These are phyloP conservation scores for Rhizopogon rudus DNA, from an alignment of 768 basidiomycete genomes.

Conservation along the genomic window DNA sequence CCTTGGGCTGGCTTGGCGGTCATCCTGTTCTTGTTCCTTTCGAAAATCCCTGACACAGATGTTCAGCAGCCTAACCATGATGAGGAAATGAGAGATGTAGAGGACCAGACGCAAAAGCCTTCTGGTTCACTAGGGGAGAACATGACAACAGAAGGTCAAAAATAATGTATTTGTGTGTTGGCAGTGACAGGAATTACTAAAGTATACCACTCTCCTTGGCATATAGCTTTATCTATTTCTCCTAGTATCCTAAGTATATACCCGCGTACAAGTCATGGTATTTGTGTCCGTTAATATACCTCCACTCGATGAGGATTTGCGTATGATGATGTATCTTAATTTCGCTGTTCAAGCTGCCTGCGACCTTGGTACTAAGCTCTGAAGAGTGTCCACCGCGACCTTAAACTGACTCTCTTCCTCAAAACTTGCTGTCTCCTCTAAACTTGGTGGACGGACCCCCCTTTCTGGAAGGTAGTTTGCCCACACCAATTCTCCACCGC, in stretches of 20 bases:
- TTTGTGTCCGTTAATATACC: neutral
- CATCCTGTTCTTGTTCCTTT: slow-evolving; percentile 34
- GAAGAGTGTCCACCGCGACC: slow-evolving; percentile 64
- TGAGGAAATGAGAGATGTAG: neutral
- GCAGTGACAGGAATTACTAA: neutral
- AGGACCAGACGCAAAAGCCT: neutral
- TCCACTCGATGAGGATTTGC: neutral
- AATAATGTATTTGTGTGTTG: neutral
- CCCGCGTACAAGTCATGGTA: too few relatives aligned
- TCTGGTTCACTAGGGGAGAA: neutral
- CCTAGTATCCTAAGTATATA: too few relatives aligned
- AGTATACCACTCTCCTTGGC: neutral
- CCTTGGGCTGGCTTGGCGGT: slow-evolving; percentile 39
- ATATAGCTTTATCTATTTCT: too few relatives aligned
- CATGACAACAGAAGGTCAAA: too few relatives aligned
- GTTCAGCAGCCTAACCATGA: neutral
- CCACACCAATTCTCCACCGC: neutral
- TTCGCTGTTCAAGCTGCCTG: slow-evolving; percentile 12
- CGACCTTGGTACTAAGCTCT: slow-evolving; percentile 28
- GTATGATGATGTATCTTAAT: too few relatives aligned
- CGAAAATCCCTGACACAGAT: slow-evolving; percentile 29
- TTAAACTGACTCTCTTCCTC: slow-evolving; percentile 66
- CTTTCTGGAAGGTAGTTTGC: slow-evolving; percentile 42
- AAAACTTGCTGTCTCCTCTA: slow-evolving; percentile 44
- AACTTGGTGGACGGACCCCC: slow-evolving; percentile 32